Evolutionary conservation across 805 yeast genomes (phyloP).

Genomic region (Osmozyma mogii): DNA sequence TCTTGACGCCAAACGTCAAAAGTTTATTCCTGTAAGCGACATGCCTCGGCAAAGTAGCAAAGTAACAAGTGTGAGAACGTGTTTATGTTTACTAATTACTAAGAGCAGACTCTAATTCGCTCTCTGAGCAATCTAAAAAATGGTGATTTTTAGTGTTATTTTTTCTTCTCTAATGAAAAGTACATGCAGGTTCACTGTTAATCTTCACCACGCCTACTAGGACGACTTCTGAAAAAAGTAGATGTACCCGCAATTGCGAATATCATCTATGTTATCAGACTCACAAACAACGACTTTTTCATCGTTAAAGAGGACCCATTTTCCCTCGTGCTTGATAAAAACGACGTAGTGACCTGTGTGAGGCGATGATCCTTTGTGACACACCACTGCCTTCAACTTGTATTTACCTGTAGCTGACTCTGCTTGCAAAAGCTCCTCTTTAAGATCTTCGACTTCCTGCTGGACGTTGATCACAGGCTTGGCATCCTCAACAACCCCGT

Average conservation of each 20-base stretch:
- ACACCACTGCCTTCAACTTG: constrained; percentile 54
- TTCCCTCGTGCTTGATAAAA: constrained; percentile 43
- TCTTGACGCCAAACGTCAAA: too few species aligned
- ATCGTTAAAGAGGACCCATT: constrained; percentile 82
- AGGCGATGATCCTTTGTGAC: constrained; percentile 84
- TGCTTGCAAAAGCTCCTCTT: constrained; percentile 7
- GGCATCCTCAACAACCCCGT: constrained; percentile 41
- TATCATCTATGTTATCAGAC: constrained; percentile 33
- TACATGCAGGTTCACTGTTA: constrained; percentile 1
- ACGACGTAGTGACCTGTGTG: constrained; percentile 93
- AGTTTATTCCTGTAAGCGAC: too few species aligned
- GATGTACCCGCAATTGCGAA: constrained; percentile 40
- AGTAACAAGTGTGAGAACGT: not conserved
- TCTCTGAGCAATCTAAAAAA: not conserved
- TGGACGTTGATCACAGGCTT: constrained; percentile 21
- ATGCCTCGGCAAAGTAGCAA: too few species aligned
- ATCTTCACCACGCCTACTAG: constrained; percentile 1
- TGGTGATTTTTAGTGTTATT: not conserved
- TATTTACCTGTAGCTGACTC: constrained; percentile 24
- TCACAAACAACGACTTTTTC: constrained; percentile 71
- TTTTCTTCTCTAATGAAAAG: not conserved
- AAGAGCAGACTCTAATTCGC: not conserved
- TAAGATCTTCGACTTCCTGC: constrained; percentile 12
- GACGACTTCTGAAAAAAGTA: constrained; percentile 27
- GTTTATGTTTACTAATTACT: not conserved